Evolutionary conservation across 2,329 filamentous ascomycete genomes (phyloP).

Genomic region (Diaporthe sp.): DNA sequence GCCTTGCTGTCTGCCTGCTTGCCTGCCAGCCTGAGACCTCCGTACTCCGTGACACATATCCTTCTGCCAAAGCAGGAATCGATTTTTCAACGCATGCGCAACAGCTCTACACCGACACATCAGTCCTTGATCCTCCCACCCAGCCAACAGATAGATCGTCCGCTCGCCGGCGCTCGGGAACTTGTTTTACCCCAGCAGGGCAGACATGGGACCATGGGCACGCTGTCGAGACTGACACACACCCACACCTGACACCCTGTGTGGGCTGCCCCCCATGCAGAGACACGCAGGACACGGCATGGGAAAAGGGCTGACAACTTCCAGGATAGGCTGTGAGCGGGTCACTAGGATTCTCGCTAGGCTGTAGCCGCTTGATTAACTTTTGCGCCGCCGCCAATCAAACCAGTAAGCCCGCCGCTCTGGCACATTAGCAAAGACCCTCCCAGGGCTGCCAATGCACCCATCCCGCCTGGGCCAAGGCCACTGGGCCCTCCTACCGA

Average conservation of each 20-base stretch:
- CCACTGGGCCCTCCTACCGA: conserved; percentile 21
- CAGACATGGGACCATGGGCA: conserved; percentile 16
- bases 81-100: background rate
- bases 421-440: conserved; percentile 25
- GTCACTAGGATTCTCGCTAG: conserved; percentile 33
- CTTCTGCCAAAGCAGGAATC: conserved; percentile 9
- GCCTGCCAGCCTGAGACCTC: conserved; percentile 30
- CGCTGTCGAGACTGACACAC: conserved; percentile 21
- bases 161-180: conserved; percentile 8
- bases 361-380: conserved; percentile 35
- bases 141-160: background rate
- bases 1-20: conserved; percentile 2
- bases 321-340: conserved; percentile 31
- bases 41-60: conserved; percentile 28
- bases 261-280: conserved; percentile 17
- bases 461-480: conserved; percentile 21
- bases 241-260: conserved; percentile 8
- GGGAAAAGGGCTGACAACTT: conserved; percentile 28
- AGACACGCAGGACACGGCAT: conserved; percentile 26
- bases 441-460: conserved; percentile 15
- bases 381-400: conserved; percentile 26
- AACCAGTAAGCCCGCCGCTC: conserved; percentile 18
- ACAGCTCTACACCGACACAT: conserved; percentile 16
- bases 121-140: conserved; percentile 12
- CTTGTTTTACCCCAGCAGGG: conserved; percentile 23